These are phyloP conservation scores for Tilletiaria anomala DNA, from an alignment of 1,284 basidiomycete species.

Conservation along the genomic window DNA sequence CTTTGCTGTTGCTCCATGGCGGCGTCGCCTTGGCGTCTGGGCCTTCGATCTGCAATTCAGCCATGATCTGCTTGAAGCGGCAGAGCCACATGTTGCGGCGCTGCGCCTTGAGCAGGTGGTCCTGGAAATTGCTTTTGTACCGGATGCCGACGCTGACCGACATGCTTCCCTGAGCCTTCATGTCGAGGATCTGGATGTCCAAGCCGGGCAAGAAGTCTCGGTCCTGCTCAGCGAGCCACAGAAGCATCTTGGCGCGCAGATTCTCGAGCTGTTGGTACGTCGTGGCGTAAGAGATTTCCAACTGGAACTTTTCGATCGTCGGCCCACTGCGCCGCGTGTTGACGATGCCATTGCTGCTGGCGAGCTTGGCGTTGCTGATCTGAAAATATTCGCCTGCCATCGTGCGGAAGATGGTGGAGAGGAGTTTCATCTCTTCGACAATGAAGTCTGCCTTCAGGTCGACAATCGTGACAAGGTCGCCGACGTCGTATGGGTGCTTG, in stretches of 20 bases:
- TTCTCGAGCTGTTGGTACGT: conserved; percentile 67
- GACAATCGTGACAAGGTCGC: conserved; percentile 55
- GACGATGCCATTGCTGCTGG: conserved; percentile 53
- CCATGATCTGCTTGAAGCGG: neutral
- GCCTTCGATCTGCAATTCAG: neutral
- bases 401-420: conserved; percentile 49
- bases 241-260: conserved; percentile 65
- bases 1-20: too few relatives aligned
- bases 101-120: neutral
- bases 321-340: conserved; percentile 55
- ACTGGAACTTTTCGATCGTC: conserved; percentile 63
- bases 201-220: conserved; percentile 37
- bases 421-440: conserved; percentile 70
- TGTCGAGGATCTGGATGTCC: conserved; percentile 48
- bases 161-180: conserved; percentile 68
- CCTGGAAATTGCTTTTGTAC: conserved; percentile 66
- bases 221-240: conserved; percentile 51
- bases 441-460: conserved; percentile 46
- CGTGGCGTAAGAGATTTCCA: conserved; percentile 66
- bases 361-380: too few relatives aligned
- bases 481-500: conserved; percentile 74
- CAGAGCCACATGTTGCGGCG: conserved; percentile 1
- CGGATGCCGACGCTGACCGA: conserved; percentile 66
- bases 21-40: conserved; percentile 43
- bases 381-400: too few relatives aligned